Evolutionary conservation across 371 early-diverging fungal species (phyloP).

Genomic region (Zychaea mexicana): DNA sequence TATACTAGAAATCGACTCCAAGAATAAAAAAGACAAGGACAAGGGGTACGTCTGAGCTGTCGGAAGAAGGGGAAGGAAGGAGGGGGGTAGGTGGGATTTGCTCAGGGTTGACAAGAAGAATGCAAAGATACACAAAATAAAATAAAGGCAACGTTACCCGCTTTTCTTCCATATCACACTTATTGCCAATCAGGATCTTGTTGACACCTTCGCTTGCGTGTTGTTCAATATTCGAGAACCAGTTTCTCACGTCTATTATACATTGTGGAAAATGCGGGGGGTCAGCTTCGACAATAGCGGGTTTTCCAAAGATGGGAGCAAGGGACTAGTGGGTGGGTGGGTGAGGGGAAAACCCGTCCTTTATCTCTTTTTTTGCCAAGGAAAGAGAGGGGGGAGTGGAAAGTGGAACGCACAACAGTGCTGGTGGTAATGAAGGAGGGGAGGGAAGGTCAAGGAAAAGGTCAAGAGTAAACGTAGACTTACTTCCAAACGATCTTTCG

Average conservation of each 20-base stretch:
- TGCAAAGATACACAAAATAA: no score
- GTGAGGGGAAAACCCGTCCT: no score
- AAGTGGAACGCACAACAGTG: neutral
- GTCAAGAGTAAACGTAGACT: slow-evolving; percentile 19
- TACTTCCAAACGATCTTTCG: slow-evolving; percentile 95
- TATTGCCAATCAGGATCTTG: slow-evolving; percentile 99
- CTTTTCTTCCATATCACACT: slow-evolving; percentile 92
- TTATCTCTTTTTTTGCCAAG: no score
- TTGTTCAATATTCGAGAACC: slow-evolving; percentile 98
- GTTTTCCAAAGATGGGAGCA: no score
- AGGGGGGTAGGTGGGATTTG: no score
- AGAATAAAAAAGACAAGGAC: neutral
- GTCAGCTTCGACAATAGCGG: no score
- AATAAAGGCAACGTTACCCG: no score
- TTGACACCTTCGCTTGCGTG: slow-evolving; percentile 97
- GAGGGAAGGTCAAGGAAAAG: no score
- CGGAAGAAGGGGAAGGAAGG: neutral
- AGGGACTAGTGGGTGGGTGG: no score
- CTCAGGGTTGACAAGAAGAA: no score
- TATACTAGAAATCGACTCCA: no score
- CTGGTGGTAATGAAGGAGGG: neutral
- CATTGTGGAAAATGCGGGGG: no score
- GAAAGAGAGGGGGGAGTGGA: neutral
- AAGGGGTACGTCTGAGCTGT: neutral
- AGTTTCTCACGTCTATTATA: slow-evolving; percentile 87